Conservation (phyloP, 31 red algal genomes). For the Odonthalia washingtoniensis region DNA sequence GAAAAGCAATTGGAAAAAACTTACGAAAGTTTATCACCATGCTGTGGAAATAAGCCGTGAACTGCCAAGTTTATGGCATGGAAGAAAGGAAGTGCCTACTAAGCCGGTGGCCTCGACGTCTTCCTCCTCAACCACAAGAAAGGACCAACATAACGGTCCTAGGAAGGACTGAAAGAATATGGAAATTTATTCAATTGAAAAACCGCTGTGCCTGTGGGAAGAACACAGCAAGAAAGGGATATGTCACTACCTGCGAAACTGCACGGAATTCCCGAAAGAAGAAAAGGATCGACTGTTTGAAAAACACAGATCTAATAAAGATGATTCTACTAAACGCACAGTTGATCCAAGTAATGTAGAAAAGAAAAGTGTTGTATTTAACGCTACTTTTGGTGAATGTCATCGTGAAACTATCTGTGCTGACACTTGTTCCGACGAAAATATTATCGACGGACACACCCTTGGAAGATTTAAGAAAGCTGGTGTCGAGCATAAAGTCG, state of each 20-base stretch:
- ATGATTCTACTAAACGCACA: neutral
- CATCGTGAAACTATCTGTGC: no score
- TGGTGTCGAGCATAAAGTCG: no score
- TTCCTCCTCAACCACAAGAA: neutral
- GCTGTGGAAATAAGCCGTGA: conserved; percentile 37
- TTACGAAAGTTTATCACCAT: conserved; percentile 18
- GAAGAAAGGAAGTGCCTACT: neutral
- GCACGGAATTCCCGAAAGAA: neutral
- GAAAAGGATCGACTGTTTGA: neutral
- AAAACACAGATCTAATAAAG: neutral
- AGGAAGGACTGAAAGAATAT: no score
- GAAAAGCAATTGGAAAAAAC: conserved; percentile 33
- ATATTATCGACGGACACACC: no score
- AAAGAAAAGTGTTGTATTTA: neutral
- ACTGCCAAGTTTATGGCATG: conserved; percentile 28
- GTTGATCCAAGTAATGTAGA: neutral
- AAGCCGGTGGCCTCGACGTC: neutral
- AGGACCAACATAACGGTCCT: no score
- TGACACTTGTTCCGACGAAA: no score
- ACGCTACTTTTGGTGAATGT: no score
- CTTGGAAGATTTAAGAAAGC: no score
- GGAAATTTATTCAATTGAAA: no score
- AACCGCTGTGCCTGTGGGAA: no score
- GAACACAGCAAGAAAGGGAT: no score
- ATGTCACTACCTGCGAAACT: neutral